Evolutionary conservation across 805 yeast genomes (phyloP), one percentile per base, ranked within the genome.

Genomic region (Yarrowia yakushimensis): DNA sequence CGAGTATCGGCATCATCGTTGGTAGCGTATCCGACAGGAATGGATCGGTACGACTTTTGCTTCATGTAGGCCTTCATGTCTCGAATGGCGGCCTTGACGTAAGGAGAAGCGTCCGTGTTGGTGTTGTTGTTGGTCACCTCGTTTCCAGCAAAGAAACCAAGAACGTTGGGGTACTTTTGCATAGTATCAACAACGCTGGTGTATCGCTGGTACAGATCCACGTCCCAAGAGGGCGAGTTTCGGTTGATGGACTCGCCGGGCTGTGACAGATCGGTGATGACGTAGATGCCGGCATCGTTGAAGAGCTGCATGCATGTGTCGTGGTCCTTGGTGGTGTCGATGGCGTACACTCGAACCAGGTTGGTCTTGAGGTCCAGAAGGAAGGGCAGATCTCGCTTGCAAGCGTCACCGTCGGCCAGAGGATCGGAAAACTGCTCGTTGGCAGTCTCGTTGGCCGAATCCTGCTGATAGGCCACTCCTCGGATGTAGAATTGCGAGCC

Each of bases 71-170:
- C 70, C 76, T 89, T 92, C 71, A 82, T 81, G 73, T 93, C 99
- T 76, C 99, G 86, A 65, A 94, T 81, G 17, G 98, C 97, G 30
- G 98, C 97, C 80, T 93, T 94, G 63, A 94, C 96, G 75, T 85
- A 93, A 1, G 97, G 90, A 28, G 97, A 91, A 31, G 97, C 89
- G 68, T 85, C 86, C 13, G 97, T 88, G 75, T 90, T 92, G 54
- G 90, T 77, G 67, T 65, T 63, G 71, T 89, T 90, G 75, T 92
- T 93, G 65, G 93, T 84, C 61, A 94, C 98, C 81, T 93, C 99
- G 76, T 94, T 94, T 65, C 98, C 99, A 28, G 98, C 98, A 76
- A 93, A 92, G 81, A 90, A 92, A 2, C 98, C 99, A 66, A 93
- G 79, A 18, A 90, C 82, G 76, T 93, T 93, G 52, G 86, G 76